Conservation (phyloP, 495 filamentous ascomycete genomes). For the Sphaerosporella brunnea region DNA sequence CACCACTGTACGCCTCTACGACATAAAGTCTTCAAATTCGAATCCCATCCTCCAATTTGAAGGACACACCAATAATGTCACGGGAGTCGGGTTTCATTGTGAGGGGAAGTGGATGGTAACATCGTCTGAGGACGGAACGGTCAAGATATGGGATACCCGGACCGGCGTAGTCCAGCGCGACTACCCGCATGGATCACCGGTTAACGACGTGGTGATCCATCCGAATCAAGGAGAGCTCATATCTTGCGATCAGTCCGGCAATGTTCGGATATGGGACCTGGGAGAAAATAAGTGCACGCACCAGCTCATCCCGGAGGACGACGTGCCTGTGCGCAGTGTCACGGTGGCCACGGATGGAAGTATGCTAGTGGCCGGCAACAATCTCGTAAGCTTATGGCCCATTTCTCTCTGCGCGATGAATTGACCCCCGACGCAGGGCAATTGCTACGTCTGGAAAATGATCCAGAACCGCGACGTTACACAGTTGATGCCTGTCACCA, state of each 20-base stretch:
- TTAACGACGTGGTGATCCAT: conserved; percentile 95
- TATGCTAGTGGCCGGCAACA: conserved; percentile 89
- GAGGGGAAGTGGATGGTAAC: conserved; percentile 99
- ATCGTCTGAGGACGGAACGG: conserved; percentile 86
- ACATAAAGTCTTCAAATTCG: conserved; percentile 90
- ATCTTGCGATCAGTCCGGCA: conserved; percentile 81
- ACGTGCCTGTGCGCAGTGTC: conserved; percentile 78
- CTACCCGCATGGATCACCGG: conserved; percentile 69
- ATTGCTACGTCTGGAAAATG: conserved; percentile 92
- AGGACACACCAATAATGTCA: conserved; percentile 87
- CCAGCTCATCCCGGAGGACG: conserved; percentile 89
- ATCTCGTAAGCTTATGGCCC: conserved; percentile 59
- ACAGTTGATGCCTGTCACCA: conserved; percentile 73
- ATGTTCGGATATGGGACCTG: conserved; percentile 88
- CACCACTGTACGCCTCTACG: conserved; percentile 88
- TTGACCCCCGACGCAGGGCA: too few species aligned
- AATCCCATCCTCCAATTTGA: conserved; percentile 84
- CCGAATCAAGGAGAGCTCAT: conserved; percentile 97
- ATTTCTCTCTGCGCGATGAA: too few species aligned
- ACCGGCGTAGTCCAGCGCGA: conserved; percentile 75
- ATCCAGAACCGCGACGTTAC: conserved; percentile 68
- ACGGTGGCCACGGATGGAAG: conserved; percentile 91
- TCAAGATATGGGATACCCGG: conserved; percentile 97
- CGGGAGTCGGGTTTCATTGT: conserved; percentile 90
- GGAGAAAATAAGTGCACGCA: conserved; percentile 94